A percentile compares a stretch with the other conserved stretches of the same genome.
These are phyloP conservation scores for Begonia fuchsioides DNA, from an alignment of 306 rosid species.

Conservation along the genomic window DNA sequence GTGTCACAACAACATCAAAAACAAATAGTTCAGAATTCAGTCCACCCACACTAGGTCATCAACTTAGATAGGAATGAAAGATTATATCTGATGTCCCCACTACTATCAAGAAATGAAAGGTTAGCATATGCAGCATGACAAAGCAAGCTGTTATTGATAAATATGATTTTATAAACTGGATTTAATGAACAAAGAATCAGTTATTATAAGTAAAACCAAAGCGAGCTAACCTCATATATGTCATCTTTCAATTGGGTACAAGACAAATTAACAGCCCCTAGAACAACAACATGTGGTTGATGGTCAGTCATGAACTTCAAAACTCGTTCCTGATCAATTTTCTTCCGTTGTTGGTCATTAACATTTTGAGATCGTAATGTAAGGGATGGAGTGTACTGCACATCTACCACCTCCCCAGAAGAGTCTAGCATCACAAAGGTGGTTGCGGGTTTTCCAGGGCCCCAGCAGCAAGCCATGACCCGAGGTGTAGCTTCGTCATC, in stretches of 20 bases:
- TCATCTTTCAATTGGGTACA: conserved; percentile 89
- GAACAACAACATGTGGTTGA: conserved; percentile 93
- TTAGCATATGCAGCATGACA: too few species aligned
- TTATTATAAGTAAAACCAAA: not conserved
- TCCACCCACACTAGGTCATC: too few species aligned
- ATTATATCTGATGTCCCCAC: too few species aligned
- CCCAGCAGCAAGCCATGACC: conserved; percentile 99
- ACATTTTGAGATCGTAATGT: conserved; percentile 71
- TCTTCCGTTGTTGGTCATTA: conserved; percentile 79
- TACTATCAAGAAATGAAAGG: too few species aligned
- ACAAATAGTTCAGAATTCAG: too few species aligned
- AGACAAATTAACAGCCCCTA: conserved; percentile 89
- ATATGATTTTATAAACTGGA: too few species aligned
- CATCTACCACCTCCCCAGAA: conserved; percentile 86
- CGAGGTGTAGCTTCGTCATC: conserved; percentile 93
- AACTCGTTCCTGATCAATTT: conserved; percentile 83
- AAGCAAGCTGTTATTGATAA: too few species aligned
- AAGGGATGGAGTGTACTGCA: conserved; percentile 79
- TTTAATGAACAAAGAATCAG: too few species aligned
- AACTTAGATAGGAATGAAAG: too few species aligned
- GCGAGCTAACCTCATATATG: conserved; percentile 69
- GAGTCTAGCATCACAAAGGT: conserved; percentile 96
- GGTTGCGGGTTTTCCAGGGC: conserved; percentile 93
- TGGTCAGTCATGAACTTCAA: conserved; percentile 98
- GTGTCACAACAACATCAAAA: too few species aligned